Base-by-base conservation (phyloP, 345 rosid genomes). In the Pelargonium nanum region DNA sequence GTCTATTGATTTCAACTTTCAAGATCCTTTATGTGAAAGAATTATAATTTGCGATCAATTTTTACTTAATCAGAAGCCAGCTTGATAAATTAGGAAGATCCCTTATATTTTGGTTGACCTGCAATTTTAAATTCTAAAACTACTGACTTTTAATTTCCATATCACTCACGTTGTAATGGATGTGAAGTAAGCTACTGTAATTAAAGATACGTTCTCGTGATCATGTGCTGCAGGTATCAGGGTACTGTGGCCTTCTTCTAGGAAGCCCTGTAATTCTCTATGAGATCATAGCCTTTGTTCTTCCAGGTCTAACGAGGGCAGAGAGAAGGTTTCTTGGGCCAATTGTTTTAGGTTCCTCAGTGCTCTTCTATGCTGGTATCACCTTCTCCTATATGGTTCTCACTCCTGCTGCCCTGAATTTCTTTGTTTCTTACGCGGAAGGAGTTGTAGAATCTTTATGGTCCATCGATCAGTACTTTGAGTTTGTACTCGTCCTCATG, bases 401-500 rank as follows among this genome's bases (percentile, higher is more conserved):
- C 58, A 82, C 91, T 64, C 98, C 97, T n/a, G 98, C 95, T 48
- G 98, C 98, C 63, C 79, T 92, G 72, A 92, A 87, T 66, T 92
- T 89, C 86, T 93, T 93, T 65, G 97, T 93, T 44, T 82, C 66
- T 62, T 93, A 93, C 57, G 96, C 99, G 0, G 99, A 93, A 81
- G 99, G 99, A 32, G 97, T 70, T 60, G 99, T 89, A 24, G 99
- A 93, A 72, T 93, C 97, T 48, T 59, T 93, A 56, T 93, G 97
- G 99, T 93, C 99, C 66, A 93, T 93, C 60, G 99, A 93, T 76
- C 99, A 87, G 69, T 93, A 89, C 85, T 93, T 89, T 48, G 96
- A 87, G 87, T 89, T 93, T 68, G 94, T 93, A 24, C 86, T 93
- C 24, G 93, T 93, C 63, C 97, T 93, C 63, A 85, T 93, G 97